Evolutionary conservation across 106 monocot species (phyloP), one percentile per base, ranked within the genome.

Genomic region (Posidonia australis): DNA sequence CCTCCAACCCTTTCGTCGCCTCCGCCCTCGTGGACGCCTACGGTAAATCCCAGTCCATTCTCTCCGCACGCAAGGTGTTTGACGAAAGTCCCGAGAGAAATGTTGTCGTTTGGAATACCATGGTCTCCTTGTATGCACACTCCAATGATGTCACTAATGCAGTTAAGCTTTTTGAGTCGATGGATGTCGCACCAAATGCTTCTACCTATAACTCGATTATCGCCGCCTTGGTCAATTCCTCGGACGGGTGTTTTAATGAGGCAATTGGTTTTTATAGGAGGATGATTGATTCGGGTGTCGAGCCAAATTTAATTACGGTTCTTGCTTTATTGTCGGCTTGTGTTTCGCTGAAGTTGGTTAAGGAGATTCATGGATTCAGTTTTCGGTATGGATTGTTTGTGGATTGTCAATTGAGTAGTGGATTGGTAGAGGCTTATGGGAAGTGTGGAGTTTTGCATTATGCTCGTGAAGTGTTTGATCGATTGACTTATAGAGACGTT

Each of bases 21-120:
- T 90, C 83, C 48, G 78, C 90, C 31, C 90, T 90, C 41, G 82
- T 90, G 46, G 78, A 74, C 30, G 75, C 86, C 60, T 84, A 83
- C 46, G 86, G 83, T 2, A 86, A 83, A 26, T 79, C 69, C 46
- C 18, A 44, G 46, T 67, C 71, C 17, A 4, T 77, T 23, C 25
- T 13, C 3, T 28, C 59, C 30, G 83, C 86, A 1, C 78, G 81
- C 52, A 62, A 59, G 13, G 42, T 82, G 72, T 92, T 92, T 68
- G 86, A 86, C 27, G 86, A 84, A 73, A 67, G 47, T 31, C 72
- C 81, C 23, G 54, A 81, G 1, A 46, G 90, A 46, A 91, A 83
- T 20, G 76, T 70, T 23, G 63, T 86, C 49, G 83, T 84, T 12
- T 86, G 84, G 83, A 84, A 81, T 57, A 25, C 91, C 7, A 80